phyloP scores from a whole-genome alignment of 2,329 filamentous ascomycete species.

The Stylonectria norvegica region DNA sequence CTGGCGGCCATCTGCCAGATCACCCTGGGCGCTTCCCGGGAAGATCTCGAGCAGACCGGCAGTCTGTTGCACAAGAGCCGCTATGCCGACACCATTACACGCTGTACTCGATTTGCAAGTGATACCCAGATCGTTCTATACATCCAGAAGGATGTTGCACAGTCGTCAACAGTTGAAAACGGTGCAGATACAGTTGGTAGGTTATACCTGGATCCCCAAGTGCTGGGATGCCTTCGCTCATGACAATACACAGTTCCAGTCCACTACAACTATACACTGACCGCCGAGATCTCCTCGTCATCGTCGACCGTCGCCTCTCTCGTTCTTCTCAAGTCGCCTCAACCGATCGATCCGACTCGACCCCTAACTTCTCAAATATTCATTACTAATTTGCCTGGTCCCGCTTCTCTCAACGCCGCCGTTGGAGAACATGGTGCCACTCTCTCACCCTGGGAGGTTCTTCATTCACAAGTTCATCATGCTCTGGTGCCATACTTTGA shows the following conservation, averaged over 20 bases:
- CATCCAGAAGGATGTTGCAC: conserved; percentile 76
- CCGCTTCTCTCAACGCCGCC: conserved; percentile 64
- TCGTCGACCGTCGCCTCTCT: conserved; percentile 81
- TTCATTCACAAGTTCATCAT: conserved; percentile 88
- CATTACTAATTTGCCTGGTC: conserved; percentile 86
- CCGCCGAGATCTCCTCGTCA: conserved; percentile 76
- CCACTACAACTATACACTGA: conserved; percentile 73
- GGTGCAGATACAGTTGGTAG: conserved; percentile 44
- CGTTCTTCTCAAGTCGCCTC: conserved; percentile 83
- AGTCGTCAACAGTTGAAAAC: conserved; percentile 50
- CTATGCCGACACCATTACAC: conserved; percentile 75
- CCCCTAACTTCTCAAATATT: conserved; percentile 87
- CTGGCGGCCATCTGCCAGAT: conserved; percentile 67
- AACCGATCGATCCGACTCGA: conserved; percentile 78
- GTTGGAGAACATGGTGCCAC: conserved; percentile 68
- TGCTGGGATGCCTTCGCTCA: conserved; percentile 9
- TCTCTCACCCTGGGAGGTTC: conserved; percentile 82
- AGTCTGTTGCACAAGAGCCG: conserved; percentile 75
- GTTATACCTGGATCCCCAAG: conserved; percentile 15
- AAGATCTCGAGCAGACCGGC: conserved; percentile 75
- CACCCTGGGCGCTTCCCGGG: conserved; percentile 69
- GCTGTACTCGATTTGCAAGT: conserved; percentile 84
- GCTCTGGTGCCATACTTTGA: conserved; percentile 96
- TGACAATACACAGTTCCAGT: conserved; percentile 34
- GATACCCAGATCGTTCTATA: conserved; percentile 88